Base-by-base conservation (phyloP, 106 monocot species). In the Vanilla planifolia region DNA sequence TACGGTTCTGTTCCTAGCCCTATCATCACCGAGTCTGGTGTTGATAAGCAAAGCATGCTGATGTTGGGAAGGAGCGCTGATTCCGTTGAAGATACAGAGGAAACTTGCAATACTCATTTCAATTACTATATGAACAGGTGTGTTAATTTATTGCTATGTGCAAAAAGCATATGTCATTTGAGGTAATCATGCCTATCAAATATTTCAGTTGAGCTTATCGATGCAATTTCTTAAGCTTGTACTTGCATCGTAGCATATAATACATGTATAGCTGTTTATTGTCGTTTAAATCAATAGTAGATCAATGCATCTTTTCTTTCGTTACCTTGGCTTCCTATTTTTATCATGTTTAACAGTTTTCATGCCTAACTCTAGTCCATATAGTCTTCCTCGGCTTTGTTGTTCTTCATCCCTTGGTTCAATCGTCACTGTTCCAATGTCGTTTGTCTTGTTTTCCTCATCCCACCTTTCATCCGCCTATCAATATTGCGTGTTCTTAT, bases 51-150 rank as follows among this genome's bases (percentile, higher is more conserved):
- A 63, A 84, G 73, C 4, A 13, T 33, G 22, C 36, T 35, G 59
- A 50, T 62, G 30, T 63, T 62, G 42, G 76, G 34, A 41, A 63
- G 72, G 64, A 64, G 60, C 44, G 66, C 40, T 55, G 72, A 74
- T 67, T 50, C 77, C 14, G 40, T 68, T 40, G 36, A 33, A 3
- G 51, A 76, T 6, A 50, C 59, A 10, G 74, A 43, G 9, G 68
- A 77, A 59, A 56, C 81, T 22, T 80, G 77, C 48, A 29, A 44
- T 9, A 63, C 65, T 35, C 66, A 71, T 8, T 92, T 76, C 43
- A 59, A 51, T 24, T 88, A 63, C 63, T 70, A 44, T 58, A 70
- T 56, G 51, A 79, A 79, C 35, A 85, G 92, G 92, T 93, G 68
- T 34, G 42, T 26, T 30, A 53, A 53, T 13, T 53, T 53, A 9